Base-by-base conservation (phyloP, 2,329 filamentous ascomycete species). In the Fusarium marasasianum region DNA sequence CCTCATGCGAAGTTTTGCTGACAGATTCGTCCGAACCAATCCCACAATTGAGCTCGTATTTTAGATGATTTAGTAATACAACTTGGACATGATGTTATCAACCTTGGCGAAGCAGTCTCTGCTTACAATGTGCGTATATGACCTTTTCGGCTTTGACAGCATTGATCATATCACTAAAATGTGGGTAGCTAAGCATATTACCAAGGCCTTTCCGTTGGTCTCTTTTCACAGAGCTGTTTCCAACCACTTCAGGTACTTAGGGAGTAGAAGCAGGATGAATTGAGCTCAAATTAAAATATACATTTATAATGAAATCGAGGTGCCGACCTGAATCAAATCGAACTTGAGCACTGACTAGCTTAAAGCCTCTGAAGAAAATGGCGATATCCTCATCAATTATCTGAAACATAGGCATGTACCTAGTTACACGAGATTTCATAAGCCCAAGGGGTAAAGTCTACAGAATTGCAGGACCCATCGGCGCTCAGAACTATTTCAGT, bases 141-240 rank as follows among this genome's bases (percentile, higher is more conserved):
- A 2, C 8, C 17, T 35, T 35, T 11, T 51, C 8, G 18, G 24
- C 12, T 22, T 14, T 35, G 17, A n/a, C 4, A 4, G 17, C 8
- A 10, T 35, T 11, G 12, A 31, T 9, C 17, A 8, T 51, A 8
- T 35, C 8, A 3, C 13, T 35, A 5, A 17, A n/a, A 11, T 10
- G 9, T 18, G 15, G 15, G 9, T 31, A 35, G 17, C 12, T 11
- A 20, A 4, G 8, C 22, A 35, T 20, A 4, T 24, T 8, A 24
- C 12, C 9, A 51, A 7, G 8, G 12, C 2, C 10, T 15, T 29
- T 29, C 13, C 24, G 5, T 8, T 29, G 9, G 26, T 29, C 18
- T 10, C n/a, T 44, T 44, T 2, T 17, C 9, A 35, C 15, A 5
- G 0, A 31, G 8, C 4, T n/a, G 26, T n/a, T 17, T 9, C 3